Conservation (phyloP, 2,329 filamentous ascomycete species). For the Pseudogymnoascus sp. region DNA sequence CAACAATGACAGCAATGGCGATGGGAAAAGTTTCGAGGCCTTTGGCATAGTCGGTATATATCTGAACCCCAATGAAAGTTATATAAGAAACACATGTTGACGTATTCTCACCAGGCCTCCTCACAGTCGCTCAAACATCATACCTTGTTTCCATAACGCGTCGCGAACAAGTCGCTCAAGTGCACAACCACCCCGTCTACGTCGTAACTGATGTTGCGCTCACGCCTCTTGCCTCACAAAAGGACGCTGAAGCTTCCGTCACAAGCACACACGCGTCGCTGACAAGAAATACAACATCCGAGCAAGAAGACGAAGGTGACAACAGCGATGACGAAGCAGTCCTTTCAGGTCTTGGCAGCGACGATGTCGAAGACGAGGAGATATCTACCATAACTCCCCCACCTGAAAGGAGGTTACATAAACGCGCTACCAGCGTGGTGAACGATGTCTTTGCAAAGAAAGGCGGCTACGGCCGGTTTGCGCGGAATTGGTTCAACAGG, state of each 20-base stretch:
- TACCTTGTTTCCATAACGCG: constrained; percentile 84
- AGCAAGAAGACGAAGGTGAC: constrained; percentile 31
- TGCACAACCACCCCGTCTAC: constrained; percentile 76
- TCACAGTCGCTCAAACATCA: constrained; percentile 71
- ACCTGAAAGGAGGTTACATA: constrained; percentile 14
- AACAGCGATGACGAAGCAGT: constrained; percentile 43
- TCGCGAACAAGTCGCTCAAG: constrained; percentile 80
- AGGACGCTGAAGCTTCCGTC: constrained; percentile 68
- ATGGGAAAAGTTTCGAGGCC: constrained; percentile 27
- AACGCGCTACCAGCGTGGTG: constrained; percentile 56
- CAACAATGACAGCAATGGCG: constrained; percentile 1
- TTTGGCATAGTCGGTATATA: constrained; percentile 30
- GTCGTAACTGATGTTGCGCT: constrained; percentile 81
- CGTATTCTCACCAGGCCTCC: constrained; percentile 53
- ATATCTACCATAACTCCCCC: constrained; percentile 7
- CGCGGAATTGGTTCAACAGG: constrained; percentile 83
- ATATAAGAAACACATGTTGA: neutral
- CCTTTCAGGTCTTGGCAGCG: constrained; percentile 25
- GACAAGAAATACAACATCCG: constrained; percentile 19
- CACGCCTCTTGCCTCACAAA: constrained; percentile 75
- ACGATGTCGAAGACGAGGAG: constrained; percentile 40
- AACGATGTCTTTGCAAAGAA: constrained; percentile 80
- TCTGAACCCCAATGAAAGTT: neutral
- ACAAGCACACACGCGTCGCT: constrained; percentile 46
- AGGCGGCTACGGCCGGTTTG: constrained; percentile 82